phyloP scores from a whole-genome alignment of 148 eudicot species.

The Camellia sinensis region DNA sequence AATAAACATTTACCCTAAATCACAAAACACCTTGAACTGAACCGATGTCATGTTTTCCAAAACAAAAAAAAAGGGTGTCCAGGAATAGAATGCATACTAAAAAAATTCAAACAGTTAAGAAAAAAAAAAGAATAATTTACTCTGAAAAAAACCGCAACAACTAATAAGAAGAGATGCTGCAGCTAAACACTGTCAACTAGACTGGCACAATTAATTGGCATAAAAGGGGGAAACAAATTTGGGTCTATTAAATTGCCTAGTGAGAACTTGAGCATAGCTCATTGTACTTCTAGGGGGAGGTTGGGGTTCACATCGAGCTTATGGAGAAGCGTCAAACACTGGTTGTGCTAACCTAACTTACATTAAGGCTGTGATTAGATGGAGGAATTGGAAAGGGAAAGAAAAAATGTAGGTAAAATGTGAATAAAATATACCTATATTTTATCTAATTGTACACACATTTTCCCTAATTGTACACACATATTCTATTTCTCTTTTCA shows the following conservation, averaged over 20 bases:
- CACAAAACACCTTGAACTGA: neutral
- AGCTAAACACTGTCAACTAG: neutral
- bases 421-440: too few relatives aligned
- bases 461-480: too few relatives aligned
- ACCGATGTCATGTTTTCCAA: neutral
- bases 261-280: neutral
- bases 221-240: neutral
- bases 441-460: too few relatives aligned
- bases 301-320: too few relatives aligned
- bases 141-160: neutral
- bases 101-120: neutral
- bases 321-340: too few relatives aligned
- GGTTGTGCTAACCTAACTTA: too few relatives aligned
- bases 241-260: neutral
- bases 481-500: too few relatives aligned
- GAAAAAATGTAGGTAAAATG: too few relatives aligned
- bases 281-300: too few relatives aligned
- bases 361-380: too few relatives aligned
- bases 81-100: neutral
- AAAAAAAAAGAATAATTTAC: neutral
- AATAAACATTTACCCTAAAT: neutral
- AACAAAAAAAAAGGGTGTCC: neutral
- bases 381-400: too few relatives aligned
- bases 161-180: neutral
- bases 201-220: too few relatives aligned